phyloP scores from a whole-genome alignment of 305 asterid genomes.

The Solanum chacoense region DNA sequence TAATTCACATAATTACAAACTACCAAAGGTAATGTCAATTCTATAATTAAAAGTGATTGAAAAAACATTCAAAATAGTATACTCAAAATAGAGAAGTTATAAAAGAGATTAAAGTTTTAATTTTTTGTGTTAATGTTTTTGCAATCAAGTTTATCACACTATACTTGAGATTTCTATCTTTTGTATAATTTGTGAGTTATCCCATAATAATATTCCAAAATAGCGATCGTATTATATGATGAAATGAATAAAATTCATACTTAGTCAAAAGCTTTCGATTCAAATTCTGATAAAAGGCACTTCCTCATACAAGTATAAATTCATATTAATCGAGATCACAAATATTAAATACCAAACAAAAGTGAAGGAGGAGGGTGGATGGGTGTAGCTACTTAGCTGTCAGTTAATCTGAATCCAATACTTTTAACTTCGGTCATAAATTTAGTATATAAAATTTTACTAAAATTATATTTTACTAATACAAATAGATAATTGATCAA shows the following conservation, averaged over 20 bases:
- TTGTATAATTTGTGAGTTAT: too few relatives aligned
- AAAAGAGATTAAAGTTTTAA: not conserved
- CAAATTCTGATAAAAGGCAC: not conserved
- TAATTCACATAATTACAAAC: not conserved
- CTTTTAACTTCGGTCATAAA: not conserved
- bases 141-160: not conserved
- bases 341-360: too few relatives aligned
- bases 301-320: too few relatives aligned
- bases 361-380: accelerated
- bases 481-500: not conserved
- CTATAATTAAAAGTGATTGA: not conserved
- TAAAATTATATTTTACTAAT: not conserved
- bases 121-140: not conserved
- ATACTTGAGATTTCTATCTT: not conserved
- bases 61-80: not conserved
- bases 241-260: too few relatives aligned
- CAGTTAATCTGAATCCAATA: not conserved
- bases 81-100: not conserved
- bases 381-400: not conserved
- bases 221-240: accelerated
- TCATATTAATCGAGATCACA: too few relatives aligned
- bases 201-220: not conserved
- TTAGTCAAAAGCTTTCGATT: not conserved
- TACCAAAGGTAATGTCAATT: not conserved
- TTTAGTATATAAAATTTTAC: not conserved